A percentile compares a stretch with the other conserved stretches of the same genome.
These are phyloP conservation scores for Leucoagaricus sp. DNA, from an alignment of 1,284 basidiomycete species.

Conservation along the genomic window DNA sequence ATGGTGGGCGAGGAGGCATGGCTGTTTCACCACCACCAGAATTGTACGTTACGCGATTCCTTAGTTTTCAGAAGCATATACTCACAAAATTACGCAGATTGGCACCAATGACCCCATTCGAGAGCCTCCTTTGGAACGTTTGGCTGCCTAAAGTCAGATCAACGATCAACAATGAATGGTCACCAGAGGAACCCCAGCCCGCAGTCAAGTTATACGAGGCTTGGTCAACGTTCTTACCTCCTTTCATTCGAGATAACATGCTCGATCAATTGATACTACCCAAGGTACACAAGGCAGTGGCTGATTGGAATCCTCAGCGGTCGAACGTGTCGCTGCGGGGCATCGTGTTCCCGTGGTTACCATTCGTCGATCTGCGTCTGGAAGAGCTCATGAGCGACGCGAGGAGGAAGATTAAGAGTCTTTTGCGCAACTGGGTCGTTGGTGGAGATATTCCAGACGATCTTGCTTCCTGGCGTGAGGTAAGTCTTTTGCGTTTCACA, in stretches of 20 bases:
- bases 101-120: slow-evolving; percentile 89
- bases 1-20: slow-evolving; percentile 45
- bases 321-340: slow-evolving; percentile 67
- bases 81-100: slow-evolving; percentile 39
- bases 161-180: slow-evolving; percentile 93
- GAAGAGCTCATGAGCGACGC: slow-evolving; percentile 85
- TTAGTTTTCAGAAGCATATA: background rate
- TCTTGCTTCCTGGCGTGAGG: slow-evolving; percentile 79
- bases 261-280: slow-evolving; percentile 95
- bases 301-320: slow-evolving; percentile 75
- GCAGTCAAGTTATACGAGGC: slow-evolving; percentile 85
- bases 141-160: slow-evolving; percentile 96
- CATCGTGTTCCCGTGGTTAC: slow-evolving; percentile 96
- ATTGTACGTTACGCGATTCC: slow-evolving; percentile 36
- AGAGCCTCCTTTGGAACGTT: slow-evolving; percentile 90
- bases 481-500: slow-evolving; percentile 41
- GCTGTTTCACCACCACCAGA: slow-evolving; percentile 29
- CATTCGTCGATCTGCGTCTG: slow-evolving; percentile 78
- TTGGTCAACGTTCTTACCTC: slow-evolving; percentile 87
- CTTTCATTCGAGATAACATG: slow-evolving; percentile 92
- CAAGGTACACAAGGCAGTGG: slow-evolving; percentile 84
- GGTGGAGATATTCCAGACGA: slow-evolving; percentile 77
- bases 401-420: slow-evolving; percentile 78
- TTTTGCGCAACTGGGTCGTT: slow-evolving; percentile 80
- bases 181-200: slow-evolving; percentile 68